Evolutionary conservation across 1,139 yeast species (phyloP).

Genomic region (Zygoascus meyerae): DNA sequence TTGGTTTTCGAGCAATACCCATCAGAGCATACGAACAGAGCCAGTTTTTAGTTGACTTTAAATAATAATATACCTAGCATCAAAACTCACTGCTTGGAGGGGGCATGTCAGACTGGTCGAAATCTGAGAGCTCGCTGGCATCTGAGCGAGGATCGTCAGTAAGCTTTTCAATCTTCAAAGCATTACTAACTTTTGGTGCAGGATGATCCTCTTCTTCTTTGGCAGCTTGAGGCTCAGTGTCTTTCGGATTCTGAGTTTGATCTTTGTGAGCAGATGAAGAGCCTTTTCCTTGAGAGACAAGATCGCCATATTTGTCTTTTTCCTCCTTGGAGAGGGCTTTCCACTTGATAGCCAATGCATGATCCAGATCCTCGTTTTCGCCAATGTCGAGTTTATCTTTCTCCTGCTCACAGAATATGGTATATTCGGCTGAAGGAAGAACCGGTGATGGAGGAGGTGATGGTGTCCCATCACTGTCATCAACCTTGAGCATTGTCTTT

Average conservation of each 20-base stretch:
- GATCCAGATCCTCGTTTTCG: constrained; percentile 10
- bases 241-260: not conserved
- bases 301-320: constrained; percentile 2
- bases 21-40: no score
- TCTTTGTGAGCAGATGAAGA: not conserved
- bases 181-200: not conserved
- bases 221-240: not conserved
- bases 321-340: constrained; percentile 5
- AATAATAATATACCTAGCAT: not conserved
- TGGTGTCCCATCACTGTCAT: constrained; percentile 29
- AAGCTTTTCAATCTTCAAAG: constrained; percentile 5
- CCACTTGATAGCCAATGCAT: constrained; percentile 5
- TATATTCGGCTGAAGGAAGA: constrained; percentile 14
- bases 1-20: no score
- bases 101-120: constrained; percentile 9
- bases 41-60: not conserved
- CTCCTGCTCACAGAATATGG: constrained; percentile 12
- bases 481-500: constrained; percentile 24
- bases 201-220: not conserved
- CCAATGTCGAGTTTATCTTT: constrained; percentile 12
- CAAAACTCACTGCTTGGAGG: constrained; percentile 8
- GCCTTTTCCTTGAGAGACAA: not conserved
- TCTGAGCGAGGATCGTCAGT: constrained; percentile 4
- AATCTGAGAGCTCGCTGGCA: constrained; percentile 6
- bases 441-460: constrained; percentile 31